Evolutionary conservation across 2,329 filamentous ascomycete genomes (phyloP).

Genomic region (Setomelanomma holmii): DNA sequence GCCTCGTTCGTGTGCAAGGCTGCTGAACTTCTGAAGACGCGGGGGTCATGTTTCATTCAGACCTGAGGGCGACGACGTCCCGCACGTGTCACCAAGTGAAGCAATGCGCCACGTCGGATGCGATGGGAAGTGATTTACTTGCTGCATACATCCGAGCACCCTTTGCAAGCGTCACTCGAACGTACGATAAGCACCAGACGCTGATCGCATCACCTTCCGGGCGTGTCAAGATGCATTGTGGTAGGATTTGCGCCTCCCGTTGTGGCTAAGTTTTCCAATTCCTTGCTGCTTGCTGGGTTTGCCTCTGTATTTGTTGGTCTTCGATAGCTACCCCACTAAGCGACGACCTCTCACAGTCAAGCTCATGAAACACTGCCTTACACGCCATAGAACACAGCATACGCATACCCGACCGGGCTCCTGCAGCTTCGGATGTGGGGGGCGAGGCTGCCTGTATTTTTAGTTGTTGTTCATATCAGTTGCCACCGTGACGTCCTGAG

Average conservation of each 20-base stretch:
- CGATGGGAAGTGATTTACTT: not conserved
- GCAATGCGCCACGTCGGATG: not conserved
- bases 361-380: conserved; percentile 20
- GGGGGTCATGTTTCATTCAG: not conserved
- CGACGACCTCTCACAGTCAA: conserved; percentile 9
- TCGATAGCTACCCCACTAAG: conserved; percentile 11
- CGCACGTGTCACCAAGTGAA: conserved; percentile 5
- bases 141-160: not conserved
- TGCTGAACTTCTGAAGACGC: not conserved
- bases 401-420: conserved; percentile 9
- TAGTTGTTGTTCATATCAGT: conserved; percentile 7
- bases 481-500: conserved; percentile 8
- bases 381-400: conserved; percentile 10
- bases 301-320: conserved; percentile 4
- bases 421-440: conserved; percentile 15
- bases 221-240: not conserved
- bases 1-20: not conserved
- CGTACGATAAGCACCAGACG: not conserved
- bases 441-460: conserved; percentile 19
- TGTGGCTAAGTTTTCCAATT: not conserved
- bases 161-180: not conserved
- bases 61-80: not conserved
- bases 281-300: too few relatives aligned
- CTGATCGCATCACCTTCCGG: not conserved
- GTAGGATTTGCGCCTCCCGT: not conserved